These are phyloP conservation scores for Anthracocystis setariae DNA, from an alignment of 1,284 basidiomycete genomes.

Conservation along the genomic window DNA sequence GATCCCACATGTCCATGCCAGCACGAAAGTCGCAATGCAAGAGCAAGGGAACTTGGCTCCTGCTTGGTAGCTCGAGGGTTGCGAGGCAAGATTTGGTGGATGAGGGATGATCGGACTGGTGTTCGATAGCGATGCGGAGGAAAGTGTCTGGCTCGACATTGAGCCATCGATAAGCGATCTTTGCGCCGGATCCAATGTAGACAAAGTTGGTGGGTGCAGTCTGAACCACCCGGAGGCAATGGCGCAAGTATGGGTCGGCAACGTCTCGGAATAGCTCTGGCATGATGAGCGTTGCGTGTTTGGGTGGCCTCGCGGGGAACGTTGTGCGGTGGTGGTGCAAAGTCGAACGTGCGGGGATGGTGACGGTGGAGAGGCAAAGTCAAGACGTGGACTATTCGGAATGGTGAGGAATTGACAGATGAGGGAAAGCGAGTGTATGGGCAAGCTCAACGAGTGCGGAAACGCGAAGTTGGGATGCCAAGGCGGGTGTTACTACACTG, in stretches of 20 bases:
- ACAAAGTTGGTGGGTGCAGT: constrained; percentile 35
- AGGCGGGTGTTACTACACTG: too few species aligned
- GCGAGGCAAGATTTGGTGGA: constrained; percentile 2
- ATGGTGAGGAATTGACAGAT: too few species aligned
- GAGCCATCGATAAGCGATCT: constrained; percentile 49
- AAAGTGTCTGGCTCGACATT: constrained; percentile 28
- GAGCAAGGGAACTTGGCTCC: constrained; percentile 22
- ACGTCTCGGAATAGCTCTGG: constrained; percentile 28
- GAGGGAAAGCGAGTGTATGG: too few species aligned
- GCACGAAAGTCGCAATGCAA: constrained; percentile 39
- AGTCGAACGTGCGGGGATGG: neutral
- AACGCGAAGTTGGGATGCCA: too few species aligned
- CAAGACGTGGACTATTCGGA: too few species aligned
- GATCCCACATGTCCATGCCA: constrained; percentile 44
- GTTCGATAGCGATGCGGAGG: constrained; percentile 18
- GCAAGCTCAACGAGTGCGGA: too few species aligned
- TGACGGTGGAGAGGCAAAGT: neutral
- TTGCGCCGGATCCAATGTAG: constrained; percentile 40
- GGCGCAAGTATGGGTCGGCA: constrained; percentile 33
- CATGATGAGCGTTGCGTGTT: neutral
- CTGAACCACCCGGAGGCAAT: constrained; percentile 37
- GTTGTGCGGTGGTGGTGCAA: neutral
- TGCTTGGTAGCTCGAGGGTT: constrained; percentile 7
- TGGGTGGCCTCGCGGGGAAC: neutral
- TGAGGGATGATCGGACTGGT: constrained; percentile 1